These are phyloP conservation scores for Hondaea fermentalgiana DNA, from an alignment of 108 stramenopile species.

Conservation along the genomic window DNA sequence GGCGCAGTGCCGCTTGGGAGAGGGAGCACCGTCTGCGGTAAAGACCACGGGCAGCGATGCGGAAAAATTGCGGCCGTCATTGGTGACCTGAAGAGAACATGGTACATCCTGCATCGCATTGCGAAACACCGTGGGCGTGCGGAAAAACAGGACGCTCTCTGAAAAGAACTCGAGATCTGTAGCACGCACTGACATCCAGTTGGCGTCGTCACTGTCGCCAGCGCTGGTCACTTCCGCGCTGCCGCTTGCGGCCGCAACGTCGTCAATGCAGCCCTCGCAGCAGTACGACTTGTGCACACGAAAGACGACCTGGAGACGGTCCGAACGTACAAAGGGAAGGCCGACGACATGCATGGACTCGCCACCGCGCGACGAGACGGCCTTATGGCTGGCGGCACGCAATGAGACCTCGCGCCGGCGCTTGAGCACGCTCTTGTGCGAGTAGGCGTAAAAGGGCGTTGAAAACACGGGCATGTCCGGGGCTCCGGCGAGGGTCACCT, in stretches of 20 bases:
- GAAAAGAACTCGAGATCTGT: not conserved
- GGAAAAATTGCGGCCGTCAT: conserved; percentile 4
- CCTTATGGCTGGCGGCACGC: not conserved
- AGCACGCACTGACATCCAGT: not conserved
- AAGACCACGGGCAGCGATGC: not conserved
- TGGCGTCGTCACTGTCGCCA: not conserved
- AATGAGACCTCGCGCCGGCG: conserved; percentile 9
- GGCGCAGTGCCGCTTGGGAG: not conserved
- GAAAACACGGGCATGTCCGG: not conserved
- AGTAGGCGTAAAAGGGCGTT: not conserved
- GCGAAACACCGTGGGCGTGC: not conserved
- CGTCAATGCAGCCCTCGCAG: not conserved
- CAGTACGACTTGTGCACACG: not conserved
- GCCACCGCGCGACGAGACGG: not conserved
- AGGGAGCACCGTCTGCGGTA: not conserved
- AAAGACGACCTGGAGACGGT: conserved; percentile 6
- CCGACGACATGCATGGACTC: conserved; percentile 6
- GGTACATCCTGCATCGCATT: not conserved
- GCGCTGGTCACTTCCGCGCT: not conserved
- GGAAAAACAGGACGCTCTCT: not conserved
- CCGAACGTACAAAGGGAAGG: not conserved
- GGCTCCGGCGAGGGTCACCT: not conserved
- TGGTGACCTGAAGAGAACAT: not conserved
- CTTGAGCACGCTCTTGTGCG: conserved; percentile 18
- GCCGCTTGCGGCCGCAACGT: not conserved